Conservation (phyloP, 1,139 yeast species). For the Candida buenavistaensis region DNA sequence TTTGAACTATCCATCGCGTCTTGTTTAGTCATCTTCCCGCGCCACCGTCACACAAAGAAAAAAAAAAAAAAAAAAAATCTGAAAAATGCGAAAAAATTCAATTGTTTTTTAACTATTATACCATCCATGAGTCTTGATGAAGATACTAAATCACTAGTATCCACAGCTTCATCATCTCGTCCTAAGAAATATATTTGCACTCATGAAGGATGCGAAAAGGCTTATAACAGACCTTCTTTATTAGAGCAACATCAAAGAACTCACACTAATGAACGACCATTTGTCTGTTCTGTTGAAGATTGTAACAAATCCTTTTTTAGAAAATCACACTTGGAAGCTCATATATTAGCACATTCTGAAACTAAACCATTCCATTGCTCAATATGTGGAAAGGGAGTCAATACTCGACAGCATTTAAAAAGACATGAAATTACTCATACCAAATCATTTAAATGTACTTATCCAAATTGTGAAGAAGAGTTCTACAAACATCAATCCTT, state of each 20-base stretch:
- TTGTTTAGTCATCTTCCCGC: too few relatives aligned
- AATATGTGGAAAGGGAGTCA: slow-evolving; percentile 80
- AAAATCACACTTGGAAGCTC: slow-evolving; percentile 78
- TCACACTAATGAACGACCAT: slow-evolving; percentile 82
- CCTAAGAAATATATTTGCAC: slow-evolving; percentile 63
- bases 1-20: too few relatives aligned
- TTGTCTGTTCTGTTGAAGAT: slow-evolving; percentile 49
- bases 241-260: slow-evolving; percentile 78
- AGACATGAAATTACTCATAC: slow-evolving; percentile 82
- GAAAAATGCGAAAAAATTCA: not conserved
- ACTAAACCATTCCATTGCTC: slow-evolving; percentile 76
- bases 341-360: slow-evolving; percentile 58
- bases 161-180: slow-evolving; percentile 34
- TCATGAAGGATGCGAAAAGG: slow-evolving; percentile 66
- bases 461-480: slow-evolving; percentile 61
- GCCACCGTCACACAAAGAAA: too few relatives aligned
- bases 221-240: slow-evolving; percentile 79
- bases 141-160: slow-evolving; percentile 10
- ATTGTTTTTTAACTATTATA: too few relatives aligned
- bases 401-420: slow-evolving; percentile 75
- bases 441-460: slow-evolving; percentile 63
- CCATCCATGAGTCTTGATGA: slow-evolving; percentile 8
- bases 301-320: slow-evolving; percentile 72
- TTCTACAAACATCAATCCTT: slow-evolving; percentile 81
- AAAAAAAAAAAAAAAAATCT: slow-evolving; percentile 3